A percentile compares a stretch with the other conserved stretches of the same genome.
phyloP scores from a whole-genome alignment of 2,329 filamentous ascomycete species.

The Thielaviopsis euricoi region DNA sequence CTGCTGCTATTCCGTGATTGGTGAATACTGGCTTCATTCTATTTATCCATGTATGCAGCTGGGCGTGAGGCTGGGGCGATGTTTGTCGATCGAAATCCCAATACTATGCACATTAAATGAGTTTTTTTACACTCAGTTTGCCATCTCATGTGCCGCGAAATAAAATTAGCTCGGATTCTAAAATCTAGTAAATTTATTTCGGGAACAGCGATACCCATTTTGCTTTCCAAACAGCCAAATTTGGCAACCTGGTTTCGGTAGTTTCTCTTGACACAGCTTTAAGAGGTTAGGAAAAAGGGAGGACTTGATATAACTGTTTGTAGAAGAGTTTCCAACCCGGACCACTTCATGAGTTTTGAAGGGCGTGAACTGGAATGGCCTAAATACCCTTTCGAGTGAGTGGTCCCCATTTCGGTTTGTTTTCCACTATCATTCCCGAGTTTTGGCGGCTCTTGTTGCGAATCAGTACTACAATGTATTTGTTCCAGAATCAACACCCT shows the following conservation, averaged over 20 bases:
- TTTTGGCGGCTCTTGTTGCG: neutral
- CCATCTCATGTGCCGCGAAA: neutral
- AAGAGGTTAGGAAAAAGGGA: neutral
- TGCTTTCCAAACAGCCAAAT: neutral
- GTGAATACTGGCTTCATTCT: neutral
- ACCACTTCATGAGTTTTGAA: neutral
- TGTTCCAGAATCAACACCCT: neutral
- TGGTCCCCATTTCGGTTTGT: neutral
- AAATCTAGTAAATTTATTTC: neutral
- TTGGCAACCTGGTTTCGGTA: neutral
- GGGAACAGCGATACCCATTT: neutral
- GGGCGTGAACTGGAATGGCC: neutral
- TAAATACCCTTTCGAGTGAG: neutral
- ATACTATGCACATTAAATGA: neutral
- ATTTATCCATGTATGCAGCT: neutral
- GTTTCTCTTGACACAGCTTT: neutral
- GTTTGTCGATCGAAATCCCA: neutral
- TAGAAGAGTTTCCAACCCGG: neutral
- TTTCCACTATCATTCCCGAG: neutral
- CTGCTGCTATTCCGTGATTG: too few relatives aligned
- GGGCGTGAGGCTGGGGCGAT: neutral
- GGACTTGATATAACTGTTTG: neutral
- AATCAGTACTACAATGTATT: too few relatives aligned
- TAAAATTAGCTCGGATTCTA: neutral
- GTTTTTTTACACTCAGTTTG: neutral